Percentiles rank a stretch among this genome's conserved stretches.
phyloP scores from a whole-genome alignment of 2,329 filamentous ascomycete species.

The Scedosporium apiospermum region DNA sequence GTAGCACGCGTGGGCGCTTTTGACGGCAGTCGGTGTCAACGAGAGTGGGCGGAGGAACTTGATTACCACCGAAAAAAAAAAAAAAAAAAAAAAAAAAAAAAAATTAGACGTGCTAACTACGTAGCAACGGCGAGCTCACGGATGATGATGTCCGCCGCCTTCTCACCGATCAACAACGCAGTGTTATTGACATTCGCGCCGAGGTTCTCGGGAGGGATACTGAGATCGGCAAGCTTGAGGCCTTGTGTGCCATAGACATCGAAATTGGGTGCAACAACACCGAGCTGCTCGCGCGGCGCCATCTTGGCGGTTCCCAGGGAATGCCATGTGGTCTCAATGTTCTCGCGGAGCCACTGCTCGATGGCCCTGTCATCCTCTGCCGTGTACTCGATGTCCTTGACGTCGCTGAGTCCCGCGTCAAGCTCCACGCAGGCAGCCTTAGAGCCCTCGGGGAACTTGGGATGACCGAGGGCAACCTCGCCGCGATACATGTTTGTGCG shows the following conservation, averaged over 20 bases:
- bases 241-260: slow-evolving; percentile 31
- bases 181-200: slow-evolving; percentile 39
- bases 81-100: too few relatives aligned
- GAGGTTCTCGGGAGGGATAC: slow-evolving; percentile 28
- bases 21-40: too few relatives aligned
- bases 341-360: slow-evolving; percentile 31
- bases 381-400: slow-evolving; percentile 35
- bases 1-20: too few relatives aligned
- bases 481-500: slow-evolving; percentile 45
- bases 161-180: slow-evolving; percentile 38
- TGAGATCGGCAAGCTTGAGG: slow-evolving; percentile 31
- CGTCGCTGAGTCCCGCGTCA: slow-evolving; percentile 23
- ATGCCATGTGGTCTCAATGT: slow-evolving; percentile 34
- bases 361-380: slow-evolving; percentile 40
- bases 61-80: too few relatives aligned
- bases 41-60: too few relatives aligned
- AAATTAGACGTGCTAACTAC: background rate
- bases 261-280: slow-evolving; percentile 23
- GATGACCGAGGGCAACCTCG: slow-evolving; percentile 32
- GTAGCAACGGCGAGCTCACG: slow-evolving; percentile 20
- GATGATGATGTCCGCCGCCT: slow-evolving; percentile 30
- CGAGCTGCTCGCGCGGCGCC: slow-evolving; percentile 27
- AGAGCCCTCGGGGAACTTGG: slow-evolving; percentile 31
- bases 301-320: slow-evolving; percentile 36
- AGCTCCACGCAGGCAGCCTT: slow-evolving; percentile 34